Evolutionary conservation across 768 basidiomycete genomes (phyloP).

Genomic region (Tricholomella constricta): DNA sequence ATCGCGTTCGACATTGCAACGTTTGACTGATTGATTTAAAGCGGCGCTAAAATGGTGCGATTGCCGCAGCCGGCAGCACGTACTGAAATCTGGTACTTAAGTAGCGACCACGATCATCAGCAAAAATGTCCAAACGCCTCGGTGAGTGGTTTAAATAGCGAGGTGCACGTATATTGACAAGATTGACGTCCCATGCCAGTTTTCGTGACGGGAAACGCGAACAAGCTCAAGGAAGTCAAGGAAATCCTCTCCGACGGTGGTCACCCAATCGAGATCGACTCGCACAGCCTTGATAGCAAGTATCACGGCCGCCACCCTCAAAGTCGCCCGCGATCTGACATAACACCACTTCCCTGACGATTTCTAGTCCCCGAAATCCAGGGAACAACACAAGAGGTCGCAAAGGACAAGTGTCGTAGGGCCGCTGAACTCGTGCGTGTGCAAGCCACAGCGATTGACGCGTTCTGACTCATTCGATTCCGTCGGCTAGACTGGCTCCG

Average conservation of each 20-base stretch:
- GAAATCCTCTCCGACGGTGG: conserved; percentile 71
- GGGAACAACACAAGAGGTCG: conserved; percentile 89
- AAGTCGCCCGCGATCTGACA: not conserved
- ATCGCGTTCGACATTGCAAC: too few species aligned
- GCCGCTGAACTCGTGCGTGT: conserved; percentile 77
- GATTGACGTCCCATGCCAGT: conserved; percentile 42
- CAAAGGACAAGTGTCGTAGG: conserved; percentile 79
- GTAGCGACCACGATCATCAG: too few species aligned
- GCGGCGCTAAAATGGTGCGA: too few species aligned
- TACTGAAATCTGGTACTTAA: too few species aligned
- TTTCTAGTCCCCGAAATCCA: conserved; percentile 88
- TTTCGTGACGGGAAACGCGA: conserved; percentile 93
- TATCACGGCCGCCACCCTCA: conserved; percentile 5
- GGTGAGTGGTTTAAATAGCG: conserved; percentile 10
- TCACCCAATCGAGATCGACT: conserved; percentile 74
- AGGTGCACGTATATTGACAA: not conserved
- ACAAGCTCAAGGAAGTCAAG: conserved; percentile 89
- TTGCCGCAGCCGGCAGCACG: too few species aligned
- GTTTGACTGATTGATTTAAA: too few species aligned
- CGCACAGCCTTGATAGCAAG: conserved; percentile 79
- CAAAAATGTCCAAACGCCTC: conserved; percentile 20
- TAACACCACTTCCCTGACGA: not conserved
- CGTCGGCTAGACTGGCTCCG: conserved; percentile 40
- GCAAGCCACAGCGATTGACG: not conserved
- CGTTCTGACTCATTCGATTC: not conserved